phyloP scores from a whole-genome alignment of 192 early-diverging fungal genomes.

The Coemansia sp. region DNA sequence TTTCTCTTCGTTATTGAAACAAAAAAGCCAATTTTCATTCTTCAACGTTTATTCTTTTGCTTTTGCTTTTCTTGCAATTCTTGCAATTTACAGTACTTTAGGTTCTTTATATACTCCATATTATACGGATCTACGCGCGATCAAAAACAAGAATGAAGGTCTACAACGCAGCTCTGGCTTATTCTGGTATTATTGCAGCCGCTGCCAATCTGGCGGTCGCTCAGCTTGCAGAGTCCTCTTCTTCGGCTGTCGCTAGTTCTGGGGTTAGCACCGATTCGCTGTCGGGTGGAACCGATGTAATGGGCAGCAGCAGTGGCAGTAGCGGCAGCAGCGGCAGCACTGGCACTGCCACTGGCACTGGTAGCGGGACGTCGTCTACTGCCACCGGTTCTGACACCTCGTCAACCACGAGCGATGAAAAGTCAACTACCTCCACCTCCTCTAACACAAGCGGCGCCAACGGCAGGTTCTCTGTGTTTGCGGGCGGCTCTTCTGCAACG shows the following conservation, averaged over 20 bases:
- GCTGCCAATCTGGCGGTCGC: slow-evolving; percentile 2
- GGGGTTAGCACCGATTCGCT: no score
- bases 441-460: slow-evolving; percentile 1
- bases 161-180: neutral
- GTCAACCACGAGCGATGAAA: no score
- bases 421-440: neutral
- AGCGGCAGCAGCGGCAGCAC: neutral
- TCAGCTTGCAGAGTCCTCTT: neutral
- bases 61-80: neutral
- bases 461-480: neutral
- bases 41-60: neutral
- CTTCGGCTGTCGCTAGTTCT: neutral
- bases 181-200: neutral
- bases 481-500: slow-evolving; percentile 8
- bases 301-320: neutral
- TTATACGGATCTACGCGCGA: neutral
- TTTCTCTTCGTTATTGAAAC: neutral
- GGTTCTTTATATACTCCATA: neutral
- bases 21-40: neutral
- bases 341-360: neutral
- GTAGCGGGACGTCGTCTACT: no score
- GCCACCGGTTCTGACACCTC: no score
- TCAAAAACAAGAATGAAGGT: slow-evolving; percentile 4
- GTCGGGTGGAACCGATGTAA: neutral
- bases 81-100: neutral